Conservation (phyloP, 2,329 filamentous ascomycete species). For the Teratosphaeria viscida region DNA sequence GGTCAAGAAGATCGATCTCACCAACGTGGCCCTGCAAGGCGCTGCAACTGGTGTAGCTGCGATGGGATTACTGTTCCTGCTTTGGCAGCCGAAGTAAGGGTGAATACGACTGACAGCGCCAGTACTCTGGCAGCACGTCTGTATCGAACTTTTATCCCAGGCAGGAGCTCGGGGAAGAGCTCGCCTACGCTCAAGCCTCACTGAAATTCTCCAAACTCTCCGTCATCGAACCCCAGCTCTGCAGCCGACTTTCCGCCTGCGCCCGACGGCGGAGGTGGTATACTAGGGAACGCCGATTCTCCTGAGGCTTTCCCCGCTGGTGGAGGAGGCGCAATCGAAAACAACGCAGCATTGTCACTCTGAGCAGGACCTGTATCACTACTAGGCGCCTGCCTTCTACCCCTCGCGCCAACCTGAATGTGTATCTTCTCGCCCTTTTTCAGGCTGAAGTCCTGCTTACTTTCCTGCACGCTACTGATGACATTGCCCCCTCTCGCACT, state of each 20-base stretch:
- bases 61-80: constrained; percentile 25
- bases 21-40: constrained; percentile 34
- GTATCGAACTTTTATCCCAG: too few relatives aligned
- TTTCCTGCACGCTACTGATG: constrained; percentile 30
- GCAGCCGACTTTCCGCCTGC: constrained; percentile 39
- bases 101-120: too few relatives aligned
- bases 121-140: too few relatives aligned
- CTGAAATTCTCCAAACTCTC: constrained; percentile 70
- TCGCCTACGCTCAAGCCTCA: constrained; percentile 17
- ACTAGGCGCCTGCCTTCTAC: constrained; percentile 26
- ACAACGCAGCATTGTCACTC: constrained; percentile 41
- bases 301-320: constrained; percentile 32
- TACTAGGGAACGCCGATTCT: background rate
- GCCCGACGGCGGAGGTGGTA: constrained; percentile 45
- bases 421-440: constrained; percentile 87
- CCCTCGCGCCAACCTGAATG: constrained; percentile 59
- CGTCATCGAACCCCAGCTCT: constrained; percentile 75
- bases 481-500: constrained; percentile 21
- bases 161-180: background rate
- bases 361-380: constrained; percentile 29
- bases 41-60: constrained; percentile 31
- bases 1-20: constrained; percentile 36
- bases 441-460: constrained; percentile 66
- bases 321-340: constrained; percentile 66
- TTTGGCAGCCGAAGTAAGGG: constrained; percentile 21